Percentiles rank a stretch among this genome's conserved stretches.
phyloP scores from a whole-genome alignment of 805 yeast species.

The Saccharomycopsis sp. region DNA sequence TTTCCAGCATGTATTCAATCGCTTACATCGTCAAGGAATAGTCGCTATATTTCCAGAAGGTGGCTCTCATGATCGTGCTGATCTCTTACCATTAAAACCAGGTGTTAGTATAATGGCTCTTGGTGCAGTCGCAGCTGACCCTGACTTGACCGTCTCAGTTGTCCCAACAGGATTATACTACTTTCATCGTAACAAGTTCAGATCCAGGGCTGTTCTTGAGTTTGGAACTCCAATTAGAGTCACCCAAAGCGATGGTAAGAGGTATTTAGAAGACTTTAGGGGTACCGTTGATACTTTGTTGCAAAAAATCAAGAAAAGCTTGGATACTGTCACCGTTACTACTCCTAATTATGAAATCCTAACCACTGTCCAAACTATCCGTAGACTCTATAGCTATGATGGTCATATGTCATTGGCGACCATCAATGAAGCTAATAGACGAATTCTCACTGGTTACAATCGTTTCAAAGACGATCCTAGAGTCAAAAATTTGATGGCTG shows the following conservation, averaged over 20 bases:
- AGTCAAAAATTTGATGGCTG: constrained; percentile 51
- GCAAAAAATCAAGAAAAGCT: constrained; percentile 63
- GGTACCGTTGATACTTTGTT: constrained; percentile 69
- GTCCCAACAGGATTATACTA: constrained; percentile 98
- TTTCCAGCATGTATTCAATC: constrained; percentile 78
- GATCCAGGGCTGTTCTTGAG: constrained; percentile 92
- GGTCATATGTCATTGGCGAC: constrained; percentile 71
- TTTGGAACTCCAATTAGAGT: constrained; percentile 85
- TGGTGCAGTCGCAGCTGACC: constrained; percentile 80
- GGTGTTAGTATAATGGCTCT: constrained; percentile 98
- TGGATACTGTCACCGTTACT: constrained; percentile 80
- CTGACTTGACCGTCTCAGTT: constrained; percentile 70
- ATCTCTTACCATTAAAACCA: constrained; percentile 85
- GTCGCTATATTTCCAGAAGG: constrained; percentile 97
- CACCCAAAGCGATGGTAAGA: constrained; percentile 49
- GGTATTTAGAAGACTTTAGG: constrained; percentile 57
- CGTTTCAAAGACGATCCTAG: constrained; percentile 66
- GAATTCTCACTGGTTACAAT: constrained; percentile 76
- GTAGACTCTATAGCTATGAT: constrained; percentile 79
- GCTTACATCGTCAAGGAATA: constrained; percentile 71
- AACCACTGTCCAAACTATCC: constrained; percentile 84
- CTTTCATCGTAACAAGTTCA: constrained; percentile 90
- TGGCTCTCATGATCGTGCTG: constrained; percentile 94
- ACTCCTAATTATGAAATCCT: constrained; percentile 86
- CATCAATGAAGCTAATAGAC: constrained; percentile 84